These are phyloP conservation scores for Thielaviopsis ethacetica DNA, from an alignment of 2,329 filamentous ascomycete genomes.

Conservation along the genomic window DNA sequence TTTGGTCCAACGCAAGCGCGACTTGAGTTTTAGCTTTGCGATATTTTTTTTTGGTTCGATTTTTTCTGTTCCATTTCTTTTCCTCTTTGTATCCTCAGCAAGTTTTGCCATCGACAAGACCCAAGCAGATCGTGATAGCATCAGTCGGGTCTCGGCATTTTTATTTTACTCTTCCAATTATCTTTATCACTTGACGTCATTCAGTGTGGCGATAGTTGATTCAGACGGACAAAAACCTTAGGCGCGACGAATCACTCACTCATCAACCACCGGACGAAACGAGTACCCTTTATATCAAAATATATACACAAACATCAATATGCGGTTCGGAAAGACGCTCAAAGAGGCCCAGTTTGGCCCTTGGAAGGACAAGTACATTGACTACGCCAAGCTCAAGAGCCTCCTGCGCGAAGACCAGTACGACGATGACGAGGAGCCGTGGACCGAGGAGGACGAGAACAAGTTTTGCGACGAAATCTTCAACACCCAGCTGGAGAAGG, in stretches of 20 bases:
- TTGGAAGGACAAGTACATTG: slow-evolving; percentile 89
- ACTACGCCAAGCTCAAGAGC: slow-evolving; percentile 84
- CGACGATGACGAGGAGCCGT: slow-evolving; percentile 48
- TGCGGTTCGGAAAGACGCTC: slow-evolving; percentile 90
- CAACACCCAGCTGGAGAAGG: slow-evolving; percentile 89
- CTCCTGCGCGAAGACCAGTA: slow-evolving; percentile 62
- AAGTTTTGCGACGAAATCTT: slow-evolving; percentile 89
- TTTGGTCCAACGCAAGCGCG: neutral
- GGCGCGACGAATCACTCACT: neutral
- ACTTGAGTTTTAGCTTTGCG: neutral
- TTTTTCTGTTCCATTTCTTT: no score
- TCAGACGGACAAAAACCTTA: neutral
- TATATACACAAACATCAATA: slow-evolving; percentile 21
- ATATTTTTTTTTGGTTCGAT: neutral
- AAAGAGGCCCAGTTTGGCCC: slow-evolving; percentile 63
- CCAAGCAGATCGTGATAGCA: neutral
- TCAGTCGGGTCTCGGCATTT: neutral
- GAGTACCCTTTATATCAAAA: neutral
- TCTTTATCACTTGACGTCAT: neutral
- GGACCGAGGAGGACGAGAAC: slow-evolving; percentile 91
- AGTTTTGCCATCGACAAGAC: neutral
- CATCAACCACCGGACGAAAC: neutral
- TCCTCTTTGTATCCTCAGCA: neutral
- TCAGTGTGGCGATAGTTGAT: neutral
- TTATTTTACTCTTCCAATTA: neutral